Evolutionary conservation across 169 alveolate genomes (phyloP).

Genomic region (Plasmodium vivax): DNA sequence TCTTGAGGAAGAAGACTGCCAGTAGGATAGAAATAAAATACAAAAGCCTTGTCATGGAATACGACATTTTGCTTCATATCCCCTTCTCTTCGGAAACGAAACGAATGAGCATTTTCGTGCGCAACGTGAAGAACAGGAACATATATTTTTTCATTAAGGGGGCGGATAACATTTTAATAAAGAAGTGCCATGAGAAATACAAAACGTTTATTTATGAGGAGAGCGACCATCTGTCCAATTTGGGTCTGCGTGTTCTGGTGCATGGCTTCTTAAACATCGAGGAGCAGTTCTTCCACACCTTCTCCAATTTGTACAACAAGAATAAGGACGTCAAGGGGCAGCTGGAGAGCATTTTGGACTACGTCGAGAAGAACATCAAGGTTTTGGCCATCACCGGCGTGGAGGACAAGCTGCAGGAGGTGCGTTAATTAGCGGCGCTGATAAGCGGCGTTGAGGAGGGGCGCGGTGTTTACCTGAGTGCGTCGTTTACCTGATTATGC

Average conservation of each 20-base stretch:
- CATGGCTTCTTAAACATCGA: slow-evolving; percentile 92
- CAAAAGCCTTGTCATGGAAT: slow-evolving; percentile 79
- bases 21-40: slow-evolving; percentile 85
- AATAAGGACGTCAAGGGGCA: slow-evolving; percentile 81
- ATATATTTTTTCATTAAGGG: slow-evolving; percentile 92
- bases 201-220: slow-evolving; percentile 91
- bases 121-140: slow-evolving; percentile 80
- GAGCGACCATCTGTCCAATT: slow-evolving; percentile 92
- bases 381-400: slow-evolving; percentile 96
- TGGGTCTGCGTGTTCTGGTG: slow-evolving; percentile 97
- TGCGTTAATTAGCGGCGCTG: neutral
- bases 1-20: slow-evolving; percentile 91
- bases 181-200: slow-evolving; percentile 89
- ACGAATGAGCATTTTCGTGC: slow-evolving; percentile 97
- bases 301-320: slow-evolving; percentile 78
- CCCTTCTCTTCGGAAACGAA: slow-evolving; percentile 98
- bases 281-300: slow-evolving; percentile 88
- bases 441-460: too few species aligned
- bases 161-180: slow-evolving; percentile 94
- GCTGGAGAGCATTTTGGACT: slow-evolving; percentile 74
- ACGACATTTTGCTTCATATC: slow-evolving; percentile 92
- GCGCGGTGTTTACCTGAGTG: too few species aligned
- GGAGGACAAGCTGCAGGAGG: slow-evolving; percentile 96
- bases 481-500: too few species aligned
- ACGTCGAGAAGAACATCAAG: slow-evolving; percentile 89